Percentiles rank a stretch among this genome's conserved stretches.
These are phyloP conservation scores for Paramecium biaurelia DNA, from an alignment of 73 alveolate species.

Conservation along the genomic window DNA sequence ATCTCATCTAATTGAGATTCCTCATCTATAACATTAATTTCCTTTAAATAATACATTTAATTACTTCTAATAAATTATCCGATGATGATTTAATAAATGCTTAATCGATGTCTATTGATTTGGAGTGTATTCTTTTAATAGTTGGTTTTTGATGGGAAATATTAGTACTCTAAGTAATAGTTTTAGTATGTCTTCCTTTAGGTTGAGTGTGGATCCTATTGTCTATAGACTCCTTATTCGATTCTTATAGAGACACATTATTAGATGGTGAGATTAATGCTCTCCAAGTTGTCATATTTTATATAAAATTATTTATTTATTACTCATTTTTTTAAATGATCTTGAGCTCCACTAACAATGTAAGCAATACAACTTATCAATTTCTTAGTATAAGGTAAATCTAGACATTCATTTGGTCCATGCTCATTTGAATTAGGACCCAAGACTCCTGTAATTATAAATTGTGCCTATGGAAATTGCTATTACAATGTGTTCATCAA, in stretches of 20 bases:
- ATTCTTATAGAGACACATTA: not conserved
- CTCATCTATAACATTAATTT: not conserved
- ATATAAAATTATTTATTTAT: not conserved
- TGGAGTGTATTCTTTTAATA: not conserved
- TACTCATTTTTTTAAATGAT: slow-evolving; percentile 16
- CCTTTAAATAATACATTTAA: not conserved
- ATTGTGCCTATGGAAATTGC: slow-evolving; percentile 84
- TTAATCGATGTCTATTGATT: not conserved
- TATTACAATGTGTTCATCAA: slow-evolving; percentile 55
- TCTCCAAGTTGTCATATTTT: slow-evolving; percentile 25
- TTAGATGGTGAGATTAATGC: slow-evolving; percentile 3
- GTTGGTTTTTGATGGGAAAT: not conserved
- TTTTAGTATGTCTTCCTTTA: not conserved
- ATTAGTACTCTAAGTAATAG: not conserved
- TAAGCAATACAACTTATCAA: slow-evolving; percentile 66
- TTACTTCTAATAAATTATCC: not conserved
- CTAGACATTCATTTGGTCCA: slow-evolving; percentile 85
- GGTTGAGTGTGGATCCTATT: not conserved
- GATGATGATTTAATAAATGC: not conserved
- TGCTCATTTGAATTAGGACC: slow-evolving; percentile 94
- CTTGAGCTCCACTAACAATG: not conserved
- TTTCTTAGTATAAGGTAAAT: slow-evolving; percentile 80
- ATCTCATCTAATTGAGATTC: not conserved
- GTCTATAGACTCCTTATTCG: not conserved
- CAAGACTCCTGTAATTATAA: slow-evolving; percentile 87